These are phyloP conservation scores for Infundibulicybe gibba DNA, from an alignment of 768 basidiomycete species.

Conservation along the genomic window DNA sequence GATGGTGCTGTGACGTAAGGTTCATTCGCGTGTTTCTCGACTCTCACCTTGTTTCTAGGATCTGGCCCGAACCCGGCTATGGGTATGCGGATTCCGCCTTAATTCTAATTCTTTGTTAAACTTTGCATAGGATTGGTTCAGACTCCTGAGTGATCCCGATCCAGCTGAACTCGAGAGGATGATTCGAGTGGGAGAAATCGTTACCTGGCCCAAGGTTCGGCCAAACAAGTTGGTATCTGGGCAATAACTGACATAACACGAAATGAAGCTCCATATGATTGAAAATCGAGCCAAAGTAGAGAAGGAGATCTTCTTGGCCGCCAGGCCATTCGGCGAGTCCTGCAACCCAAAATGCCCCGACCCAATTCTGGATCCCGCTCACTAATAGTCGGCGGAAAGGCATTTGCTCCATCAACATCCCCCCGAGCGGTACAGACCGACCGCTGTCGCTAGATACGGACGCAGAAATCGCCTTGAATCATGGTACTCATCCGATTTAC, in stretches of 20 bases:
- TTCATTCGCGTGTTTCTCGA: slow-evolving; percentile 13
- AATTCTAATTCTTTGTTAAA: slow-evolving; percentile 1
- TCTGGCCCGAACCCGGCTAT: slow-evolving; percentile 84
- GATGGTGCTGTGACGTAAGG: slow-evolving; percentile 83
- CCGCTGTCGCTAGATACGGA: slow-evolving; percentile 80
- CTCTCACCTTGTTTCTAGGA: slow-evolving; percentile 38
- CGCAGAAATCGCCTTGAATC: slow-evolving; percentile 65
- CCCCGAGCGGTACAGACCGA: slow-evolving; percentile 39
- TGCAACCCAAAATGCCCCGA: slow-evolving; percentile 30
- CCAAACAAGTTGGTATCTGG: background rate
- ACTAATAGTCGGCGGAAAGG: slow-evolving; percentile 8
- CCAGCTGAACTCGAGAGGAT: slow-evolving; percentile 77
- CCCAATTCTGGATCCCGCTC: slow-evolving; percentile 8
- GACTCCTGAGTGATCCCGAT: slow-evolving; percentile 82
- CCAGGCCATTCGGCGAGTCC: slow-evolving; percentile 57
- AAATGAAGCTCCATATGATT: slow-evolving; percentile 81
- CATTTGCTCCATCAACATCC: slow-evolving; percentile 20
- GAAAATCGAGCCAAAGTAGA: slow-evolving; percentile 87
- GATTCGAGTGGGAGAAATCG: slow-evolving; percentile 82
- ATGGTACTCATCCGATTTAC: slow-evolving; percentile 53
- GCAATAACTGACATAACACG: background rate
- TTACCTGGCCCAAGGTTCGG: slow-evolving; percentile 94
- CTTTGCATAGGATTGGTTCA: slow-evolving; percentile 71
- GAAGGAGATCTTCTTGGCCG: slow-evolving; percentile 76
- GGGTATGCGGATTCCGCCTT: slow-evolving; percentile 36